Base-by-base conservation (phyloP, 805 yeast genomes). In the Myxozyma monticola region DNA sequence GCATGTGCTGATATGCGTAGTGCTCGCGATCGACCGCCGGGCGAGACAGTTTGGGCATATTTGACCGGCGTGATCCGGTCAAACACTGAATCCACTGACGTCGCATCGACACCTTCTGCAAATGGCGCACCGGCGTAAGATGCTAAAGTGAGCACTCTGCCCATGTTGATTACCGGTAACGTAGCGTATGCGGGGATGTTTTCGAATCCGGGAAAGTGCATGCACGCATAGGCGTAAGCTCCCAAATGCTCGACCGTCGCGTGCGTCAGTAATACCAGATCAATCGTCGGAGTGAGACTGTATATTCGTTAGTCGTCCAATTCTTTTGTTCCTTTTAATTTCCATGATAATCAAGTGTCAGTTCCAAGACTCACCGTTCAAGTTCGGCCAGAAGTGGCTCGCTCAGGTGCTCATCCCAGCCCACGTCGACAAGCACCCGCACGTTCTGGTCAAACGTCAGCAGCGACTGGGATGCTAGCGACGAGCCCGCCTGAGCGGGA, bases 131-230 rank as follows among this genome's bases (percentile, higher is more conserved):
- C 71, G 53, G 95, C 69, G 65, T 89, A 93, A 26, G 79, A 71
- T 60, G 93, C 99, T n/a, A 87, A 79, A 0, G 95, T 84, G 4
- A 95, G 75, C 15, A 88, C 80, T 59, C 95, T 76, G 0, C 97
- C 98, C 62, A 93, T 71, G 62, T 88, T 90, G 10, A 84, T 75
- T 1, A 90, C 85, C 0, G 99, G 98, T n/a, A 88, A 68, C 0
- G 99, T 91, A 0, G 97, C 80, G 65, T 85, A 93, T 0, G 85
- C 84, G 1, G 65, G 30, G 21, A 90, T 78, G 30, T 79, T 72
- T 1, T 83, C 71, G 21, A 88, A 68, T 44, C 70, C 74, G 24
- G 79, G 76, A 56, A 79, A 81, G 52, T 76, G 75, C 49, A 74
- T 68, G 57, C 87, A 79, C 22, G 93, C 59, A 35, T 81, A 70